These are phyloP conservation scores for Mycotypha africana DNA, from an alignment of 371 early-diverging fungal genomes.

Conservation along the genomic window DNA sequence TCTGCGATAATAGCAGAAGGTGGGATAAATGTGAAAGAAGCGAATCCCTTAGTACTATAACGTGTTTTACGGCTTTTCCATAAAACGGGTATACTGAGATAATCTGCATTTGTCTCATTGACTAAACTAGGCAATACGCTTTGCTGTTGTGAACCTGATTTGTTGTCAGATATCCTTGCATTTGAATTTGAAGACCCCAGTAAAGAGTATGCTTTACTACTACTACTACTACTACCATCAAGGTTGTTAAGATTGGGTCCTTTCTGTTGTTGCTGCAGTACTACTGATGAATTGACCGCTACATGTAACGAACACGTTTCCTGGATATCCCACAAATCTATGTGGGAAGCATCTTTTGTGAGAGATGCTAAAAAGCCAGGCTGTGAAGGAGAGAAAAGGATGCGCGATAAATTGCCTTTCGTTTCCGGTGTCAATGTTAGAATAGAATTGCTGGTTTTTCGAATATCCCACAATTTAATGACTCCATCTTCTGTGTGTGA, in stretches of 20 bases:
- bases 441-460: conserved; percentile 60
- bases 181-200: not conserved
- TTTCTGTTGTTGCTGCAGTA: not conserved
- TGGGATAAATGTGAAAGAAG: conserved; percentile 65
- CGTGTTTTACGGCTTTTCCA: conserved; percentile 61
- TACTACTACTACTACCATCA: no score
- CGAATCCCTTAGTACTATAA: conserved; percentile 35
- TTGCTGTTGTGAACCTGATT: no score
- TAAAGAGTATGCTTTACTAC: no score
- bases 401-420: conserved; percentile 40
- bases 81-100: conserved; percentile 51
- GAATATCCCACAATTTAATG: conserved; percentile 75
- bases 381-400: conserved; percentile 61
- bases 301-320: conserved; percentile 35
- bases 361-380: conserved; percentile 63
- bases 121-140: not conserved
- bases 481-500: conserved; percentile 69
- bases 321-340: conserved; percentile 66
- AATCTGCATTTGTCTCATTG: conserved; percentile 16
- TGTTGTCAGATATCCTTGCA: not conserved
- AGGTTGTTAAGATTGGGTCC: not conserved
- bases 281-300: conserved; percentile 13
- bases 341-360: conserved; percentile 50
- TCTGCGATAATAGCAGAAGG: conserved; percentile 11
- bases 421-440: conserved; percentile 30